Base-by-base conservation (phyloP, 139 green algal species). In the Closterium sp. region DNA sequence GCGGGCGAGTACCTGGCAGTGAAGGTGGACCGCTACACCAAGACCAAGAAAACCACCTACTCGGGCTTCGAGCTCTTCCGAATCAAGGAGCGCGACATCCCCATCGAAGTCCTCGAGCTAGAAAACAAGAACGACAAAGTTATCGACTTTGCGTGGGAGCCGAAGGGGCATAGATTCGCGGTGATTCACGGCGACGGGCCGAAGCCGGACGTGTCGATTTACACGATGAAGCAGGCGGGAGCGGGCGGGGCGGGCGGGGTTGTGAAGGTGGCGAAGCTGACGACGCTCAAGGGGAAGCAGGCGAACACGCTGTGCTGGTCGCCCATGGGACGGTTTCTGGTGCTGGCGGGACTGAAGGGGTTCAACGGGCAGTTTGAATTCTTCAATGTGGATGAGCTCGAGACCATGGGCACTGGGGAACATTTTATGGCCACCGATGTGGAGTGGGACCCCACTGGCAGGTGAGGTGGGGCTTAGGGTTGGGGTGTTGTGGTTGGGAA, bases 401-500 rank as follows among this genome's bases (percentile, higher is more conserved):
- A 98, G 95, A 96, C 96, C 42, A 96, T 99, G 95, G 95, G 97
- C 31, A 95, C 92, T 5, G 95, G 93, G 19, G 98, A 99, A 96
- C 98, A 99, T 97, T 99, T 99, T 95, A 98, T 99, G 97, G 96
- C 95, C 91, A 99, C 97, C 31, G 97, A 99, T 88, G 95, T 99
- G 21, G 95, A 97, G 22, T 99, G 98, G 98, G 97, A 99, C 95
- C 97, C 97, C 91, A 99, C 97, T 1, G 97, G 96, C 9, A 84
- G 95, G n/a, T 94, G 32, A 45, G 84, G 32, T 31, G n/a, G 17
- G 38, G n/a, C n/a, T n/a, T n/a, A n/a, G 10, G 17, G 50, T 21
- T n/a, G n/a, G n/a, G 50, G 50, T 22, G 50, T 11, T 27, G 50
- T 21, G 50, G 50, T 9, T 24, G 50, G 9, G 50, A 73, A 11